Conservation (phyloP, 306 rosid genomes). For the Sicyos edulis region DNA sequence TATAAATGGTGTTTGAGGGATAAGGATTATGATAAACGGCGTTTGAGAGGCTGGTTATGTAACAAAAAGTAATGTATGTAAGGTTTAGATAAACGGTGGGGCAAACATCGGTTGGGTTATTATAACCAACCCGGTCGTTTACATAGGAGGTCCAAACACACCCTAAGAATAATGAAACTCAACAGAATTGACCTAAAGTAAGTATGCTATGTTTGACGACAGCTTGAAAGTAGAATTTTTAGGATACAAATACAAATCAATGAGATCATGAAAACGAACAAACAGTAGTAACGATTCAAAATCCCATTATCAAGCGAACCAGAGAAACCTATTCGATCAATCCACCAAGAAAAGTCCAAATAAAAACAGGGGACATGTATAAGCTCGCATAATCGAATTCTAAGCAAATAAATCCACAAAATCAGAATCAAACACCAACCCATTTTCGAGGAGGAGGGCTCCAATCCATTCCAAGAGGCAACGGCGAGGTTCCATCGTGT, state of each 20-base stretch:
- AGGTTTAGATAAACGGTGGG: too few relatives aligned
- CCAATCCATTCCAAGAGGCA: constrained; percentile 96
- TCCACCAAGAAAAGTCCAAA: constrained; percentile 13
- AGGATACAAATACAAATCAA: background rate
- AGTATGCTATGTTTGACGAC: background rate
- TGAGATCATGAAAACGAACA: constrained; percentile 2
- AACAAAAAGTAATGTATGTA: too few relatives aligned
- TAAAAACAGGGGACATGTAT: background rate
- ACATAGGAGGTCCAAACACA: too few relatives aligned
- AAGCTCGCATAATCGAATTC: constrained; percentile 13
- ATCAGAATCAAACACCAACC: constrained; percentile 30
- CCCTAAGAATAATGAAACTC: background rate
- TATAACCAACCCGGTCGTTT: too few relatives aligned
- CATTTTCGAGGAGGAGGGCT: constrained; percentile 69
- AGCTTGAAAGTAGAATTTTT: constrained; percentile 3
- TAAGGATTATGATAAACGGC: too few relatives aligned
- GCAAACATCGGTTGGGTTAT: too few relatives aligned
- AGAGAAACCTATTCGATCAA: constrained; percentile 8
- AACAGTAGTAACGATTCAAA: background rate
- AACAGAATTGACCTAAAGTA: background rate
- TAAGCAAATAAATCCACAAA: background rate
- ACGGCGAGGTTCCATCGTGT: constrained; percentile 88
- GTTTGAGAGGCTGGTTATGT: too few relatives aligned
- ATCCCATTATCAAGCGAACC: constrained; percentile 2
- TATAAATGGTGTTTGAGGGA: too few relatives aligned